Conservation (phyloP, 441 rosid genomes). For the Populus trichocarpa region DNA sequence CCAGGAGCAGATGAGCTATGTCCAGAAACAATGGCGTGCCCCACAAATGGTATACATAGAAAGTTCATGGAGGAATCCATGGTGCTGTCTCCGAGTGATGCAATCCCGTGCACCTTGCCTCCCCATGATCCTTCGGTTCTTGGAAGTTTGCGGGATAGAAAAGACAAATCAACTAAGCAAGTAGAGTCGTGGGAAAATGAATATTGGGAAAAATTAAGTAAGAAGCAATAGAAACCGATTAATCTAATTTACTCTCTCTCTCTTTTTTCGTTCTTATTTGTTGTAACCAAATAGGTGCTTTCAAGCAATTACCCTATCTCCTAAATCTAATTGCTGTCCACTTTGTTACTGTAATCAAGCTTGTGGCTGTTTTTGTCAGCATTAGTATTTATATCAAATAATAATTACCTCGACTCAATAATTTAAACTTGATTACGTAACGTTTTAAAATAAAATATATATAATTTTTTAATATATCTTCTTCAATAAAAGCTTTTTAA, state of each 20-base stretch:
- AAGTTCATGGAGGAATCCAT: slow-evolving; percentile 37
- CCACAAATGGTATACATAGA: slow-evolving; percentile 12
- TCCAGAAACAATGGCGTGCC: slow-evolving; percentile 37
- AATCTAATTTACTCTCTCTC: background rate
- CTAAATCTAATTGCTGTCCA: too few species aligned
- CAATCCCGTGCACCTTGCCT: slow-evolving; percentile 39
- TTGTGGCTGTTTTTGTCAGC: background rate
- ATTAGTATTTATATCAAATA: too few species aligned
- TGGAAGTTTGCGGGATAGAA: slow-evolving; percentile 32
- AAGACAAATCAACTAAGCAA: slow-evolving; percentile 34
- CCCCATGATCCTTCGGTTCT: slow-evolving; percentile 31
- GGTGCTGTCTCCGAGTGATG: slow-evolving; percentile 34
- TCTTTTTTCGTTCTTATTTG: background rate
- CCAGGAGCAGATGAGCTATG: slow-evolving; percentile 30
- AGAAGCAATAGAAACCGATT: background rate
- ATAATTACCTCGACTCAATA: too few species aligned
- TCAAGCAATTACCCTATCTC: slow-evolving; percentile 38
- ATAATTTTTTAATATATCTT: too few species aligned
- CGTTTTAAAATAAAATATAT: too few species aligned
- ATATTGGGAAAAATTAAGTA: background rate
- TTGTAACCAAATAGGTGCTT: background rate
- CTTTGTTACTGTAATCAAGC: too few species aligned
- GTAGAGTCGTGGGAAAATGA: slow-evolving; percentile 54
- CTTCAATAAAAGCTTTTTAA: too few species aligned
- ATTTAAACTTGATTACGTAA: too few species aligned